A percentile compares a stretch with the other conserved stretches of the same genome.
phyloP scores from a whole-genome alignment of 768 basidiomycete genomes.

The Dioszegia aurantiaca region DNA sequence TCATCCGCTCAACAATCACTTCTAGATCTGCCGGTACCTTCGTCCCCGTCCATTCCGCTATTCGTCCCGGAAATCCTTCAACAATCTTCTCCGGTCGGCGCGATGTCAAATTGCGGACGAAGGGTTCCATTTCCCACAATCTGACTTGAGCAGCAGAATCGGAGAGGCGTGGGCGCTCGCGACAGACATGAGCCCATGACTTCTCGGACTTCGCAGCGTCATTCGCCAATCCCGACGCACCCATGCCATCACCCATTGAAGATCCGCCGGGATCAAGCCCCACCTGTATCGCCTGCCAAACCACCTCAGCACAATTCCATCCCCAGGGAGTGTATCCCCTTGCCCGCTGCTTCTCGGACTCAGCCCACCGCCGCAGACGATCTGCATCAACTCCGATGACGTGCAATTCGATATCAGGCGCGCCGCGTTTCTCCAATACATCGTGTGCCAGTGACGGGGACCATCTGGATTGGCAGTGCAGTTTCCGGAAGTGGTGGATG shows the following conservation, averaged over 20 bases:
- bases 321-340: neutral
- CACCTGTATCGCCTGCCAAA: neutral
- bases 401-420: neutral
- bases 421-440: neutral
- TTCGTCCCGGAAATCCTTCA: neutral
- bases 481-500: neutral
- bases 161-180: no score
- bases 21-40: neutral
- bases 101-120: neutral
- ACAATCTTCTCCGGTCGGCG: neutral
- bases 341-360: neutral
- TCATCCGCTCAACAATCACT: neutral
- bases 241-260: neutral
- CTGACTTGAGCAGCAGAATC: neutral
- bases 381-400: neutral
- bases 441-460: neutral
- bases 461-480: neutral
- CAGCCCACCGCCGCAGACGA: neutral
- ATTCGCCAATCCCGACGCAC: no score
- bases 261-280: neutral
- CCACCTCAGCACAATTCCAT: constrained; percentile 4
- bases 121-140: neutral
- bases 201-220: no score
- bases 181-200: no score
- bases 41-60: constrained; percentile 8